Base-by-base conservation (phyloP, 2,329 filamentous ascomycete species). In the Grosmannia penicillata region DNA sequence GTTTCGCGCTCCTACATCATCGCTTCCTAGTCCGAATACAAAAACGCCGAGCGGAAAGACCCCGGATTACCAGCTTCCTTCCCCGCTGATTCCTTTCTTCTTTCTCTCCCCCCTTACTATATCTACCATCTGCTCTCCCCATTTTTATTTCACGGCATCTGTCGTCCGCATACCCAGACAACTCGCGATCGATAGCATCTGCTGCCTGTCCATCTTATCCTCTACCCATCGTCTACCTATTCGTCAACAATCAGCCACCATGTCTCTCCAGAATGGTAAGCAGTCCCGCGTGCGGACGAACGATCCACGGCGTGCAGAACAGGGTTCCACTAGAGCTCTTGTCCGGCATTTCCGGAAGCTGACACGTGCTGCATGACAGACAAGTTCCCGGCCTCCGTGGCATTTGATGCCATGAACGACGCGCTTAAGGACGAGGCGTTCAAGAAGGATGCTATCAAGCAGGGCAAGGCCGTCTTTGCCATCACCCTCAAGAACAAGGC, bases 401-500 rank as follows among this genome's bases (percentile, higher is more conserved):
- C 87, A 49, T 98, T 98, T 61, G 91, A 98, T 56, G 70, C 68
- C 53, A 95, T 98, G 69, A 75, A 82, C 60, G 56, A 63, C 38
- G 73, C 77, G 37, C 77, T 98, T 53, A 59, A 70, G 52, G 75
- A 72, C 58, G 76, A 82, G 22, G 70, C 72, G 47, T 82, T 85
- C 62, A 81, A 56, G 47, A 65, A 93, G 65, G 78, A 86, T 48
- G 87, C 89, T 49, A 79, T 96, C 60, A 89, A 93, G 63, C 76
- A 85, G 56, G 89, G 78, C 55, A 80, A 80, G 52, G 85, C 82
- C 44, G 68, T 96, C 58, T 95, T 93, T 59, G 79, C 79, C 44
- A 96, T 98, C 65, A 85, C 75, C 39, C 68, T 98, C 48, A 96
- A 93, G 72, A 98, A 98, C 71, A 61, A 66, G 42, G 70, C 70